phyloP scores from a whole-genome alignment of 495 filamentous ascomycete species.

The Aspergillus incahuasiensis region DNA sequence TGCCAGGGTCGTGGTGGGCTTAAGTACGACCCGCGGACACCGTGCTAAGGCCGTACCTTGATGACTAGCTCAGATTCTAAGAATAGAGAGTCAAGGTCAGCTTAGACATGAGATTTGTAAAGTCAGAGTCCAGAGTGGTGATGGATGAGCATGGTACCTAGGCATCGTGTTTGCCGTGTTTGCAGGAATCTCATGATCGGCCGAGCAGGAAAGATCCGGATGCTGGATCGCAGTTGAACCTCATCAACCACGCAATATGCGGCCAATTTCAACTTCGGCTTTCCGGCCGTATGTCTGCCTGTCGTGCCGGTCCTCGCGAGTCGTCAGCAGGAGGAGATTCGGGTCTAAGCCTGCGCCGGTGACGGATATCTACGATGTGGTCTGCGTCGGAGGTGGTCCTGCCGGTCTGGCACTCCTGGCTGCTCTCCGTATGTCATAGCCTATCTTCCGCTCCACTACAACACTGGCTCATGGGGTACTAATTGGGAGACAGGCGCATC shows the following conservation, averaged over 20 bases:
- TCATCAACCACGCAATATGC: slow-evolving; percentile 28
- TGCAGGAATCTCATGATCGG: slow-evolving; percentile 16
- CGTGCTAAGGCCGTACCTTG: background rate
- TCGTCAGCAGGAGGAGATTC: slow-evolving; percentile 27
- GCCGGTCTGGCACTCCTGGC: slow-evolving; percentile 85
- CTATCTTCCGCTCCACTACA: background rate
- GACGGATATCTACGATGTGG: slow-evolving; percentile 78
- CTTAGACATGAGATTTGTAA: background rate
- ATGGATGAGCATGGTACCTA: too few species aligned
- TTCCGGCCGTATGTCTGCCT: slow-evolving; percentile 40
- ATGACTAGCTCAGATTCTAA: background rate
- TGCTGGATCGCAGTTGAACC: background rate
- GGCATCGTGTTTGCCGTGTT: slow-evolving; percentile 25
- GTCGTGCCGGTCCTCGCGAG: slow-evolving; percentile 34
- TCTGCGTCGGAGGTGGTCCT: slow-evolving; percentile 94
- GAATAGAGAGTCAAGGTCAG: background rate
- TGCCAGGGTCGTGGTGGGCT: background rate
- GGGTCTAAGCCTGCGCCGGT: slow-evolving; percentile 21
- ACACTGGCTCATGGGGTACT: background rate
- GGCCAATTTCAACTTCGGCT: slow-evolving; percentile 27
- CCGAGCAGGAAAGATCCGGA: background rate
- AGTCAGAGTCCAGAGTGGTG: background rate
- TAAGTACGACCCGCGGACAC: background rate
- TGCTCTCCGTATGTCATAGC: slow-evolving; percentile 65
- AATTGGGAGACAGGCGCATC: slow-evolving; percentile 50